Base-by-base conservation (phyloP, 1,284 basidiomycete species). In the Leccinum subspadiceum region DNA sequence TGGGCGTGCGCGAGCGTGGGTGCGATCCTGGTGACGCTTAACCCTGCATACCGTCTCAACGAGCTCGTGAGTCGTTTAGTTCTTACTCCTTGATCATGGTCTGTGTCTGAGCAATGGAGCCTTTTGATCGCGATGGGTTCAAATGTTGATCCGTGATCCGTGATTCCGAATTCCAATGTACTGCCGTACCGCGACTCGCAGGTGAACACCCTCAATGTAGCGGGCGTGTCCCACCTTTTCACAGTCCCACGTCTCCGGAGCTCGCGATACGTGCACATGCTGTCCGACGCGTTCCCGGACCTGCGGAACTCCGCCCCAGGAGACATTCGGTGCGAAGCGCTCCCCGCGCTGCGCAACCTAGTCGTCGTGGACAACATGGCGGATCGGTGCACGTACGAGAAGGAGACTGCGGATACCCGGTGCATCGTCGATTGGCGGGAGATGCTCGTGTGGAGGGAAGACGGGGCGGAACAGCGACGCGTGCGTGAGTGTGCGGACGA, bases 1-100 rank as follows among this genome's bases (percentile, higher is more conserved):
- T 93, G 92, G 91, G 92, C 92, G 6, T 89, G 86, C 64, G 89
- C 91, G 26, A 84, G 84, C 58, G 81, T 93, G 53, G 92, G 92
- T 20, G 90, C 90, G 6, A 86, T 93, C 51, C 73, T 93, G 29
- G 90, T 91, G 10, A 93, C 91, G 3, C 78, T 94, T 51, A 94
- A 94, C 66, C 26, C 92, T 6, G 89, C 92, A 0, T 94, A 93
- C 70, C 83, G 86, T 29, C 70, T 86, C 2, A 78, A 82, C 46
- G 92, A 94, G 70, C 79, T 94, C 53, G 88, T 88, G 64, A 62
- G 81, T 77, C 13, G 9, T 41, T 44, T 31, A 37, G 22, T 22
- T 22, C 29, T 10, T 46, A 6, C 2, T 49, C n/a, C 39, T 48
- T 48, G 12, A 48, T 26, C 8, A 24, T 49, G 48, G 12, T 56